Evolutionary conservation across 1,139 yeast species (phyloP).

Genomic region (Hyphopichia burtonii): DNA sequence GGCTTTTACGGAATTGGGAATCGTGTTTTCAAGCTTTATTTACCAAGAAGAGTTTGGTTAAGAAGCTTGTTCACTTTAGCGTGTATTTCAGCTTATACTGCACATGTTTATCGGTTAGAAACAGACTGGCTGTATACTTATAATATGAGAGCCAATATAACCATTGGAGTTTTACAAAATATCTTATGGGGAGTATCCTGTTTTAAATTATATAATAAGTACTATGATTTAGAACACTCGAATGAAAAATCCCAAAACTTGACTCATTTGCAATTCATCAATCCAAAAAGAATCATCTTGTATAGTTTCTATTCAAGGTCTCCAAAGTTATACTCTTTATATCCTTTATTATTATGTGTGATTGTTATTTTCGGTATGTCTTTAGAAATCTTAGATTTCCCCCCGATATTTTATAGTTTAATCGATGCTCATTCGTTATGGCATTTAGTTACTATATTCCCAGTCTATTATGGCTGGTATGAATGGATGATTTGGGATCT

Average conservation of each 20-base stretch:
- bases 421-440: slow-evolving; percentile 93
- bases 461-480: slow-evolving; percentile 49
- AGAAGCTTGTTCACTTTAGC: slow-evolving; percentile 34
- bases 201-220: slow-evolving; percentile 32
- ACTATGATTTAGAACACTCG: slow-evolving; percentile 25
- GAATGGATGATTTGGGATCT: slow-evolving; percentile 51
- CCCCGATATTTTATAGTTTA: slow-evolving; percentile 61
- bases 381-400: slow-evolving; percentile 84
- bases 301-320: slow-evolving; percentile 36
- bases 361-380: slow-evolving; percentile 72
- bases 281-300: slow-evolving; percentile 21
- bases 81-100: slow-evolving; percentile 51
- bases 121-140: slow-evolving; percentile 88
- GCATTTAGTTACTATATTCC: slow-evolving; percentile 80
- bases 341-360: slow-evolving; percentile 46
- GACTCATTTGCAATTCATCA: slow-evolving; percentile 28
- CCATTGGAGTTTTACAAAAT: slow-evolving; percentile 76
- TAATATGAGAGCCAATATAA: slow-evolving; percentile 88
- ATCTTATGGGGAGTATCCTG: slow-evolving; percentile 33
- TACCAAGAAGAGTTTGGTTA: slow-evolving; percentile 24
- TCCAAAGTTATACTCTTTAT: slow-evolving; percentile 41
- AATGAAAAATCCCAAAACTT: slow-evolving; percentile 8
- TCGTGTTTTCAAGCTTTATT: slow-evolving; percentile 58
- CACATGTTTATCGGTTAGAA: slow-evolving; percentile 67
- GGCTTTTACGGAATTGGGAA: slow-evolving; percentile 71